Evolutionary conservation across 1,284 basidiomycete genomes (phyloP), one percentile per base, ranked within the genome.

Genomic region (Ustilago nuda): DNA sequence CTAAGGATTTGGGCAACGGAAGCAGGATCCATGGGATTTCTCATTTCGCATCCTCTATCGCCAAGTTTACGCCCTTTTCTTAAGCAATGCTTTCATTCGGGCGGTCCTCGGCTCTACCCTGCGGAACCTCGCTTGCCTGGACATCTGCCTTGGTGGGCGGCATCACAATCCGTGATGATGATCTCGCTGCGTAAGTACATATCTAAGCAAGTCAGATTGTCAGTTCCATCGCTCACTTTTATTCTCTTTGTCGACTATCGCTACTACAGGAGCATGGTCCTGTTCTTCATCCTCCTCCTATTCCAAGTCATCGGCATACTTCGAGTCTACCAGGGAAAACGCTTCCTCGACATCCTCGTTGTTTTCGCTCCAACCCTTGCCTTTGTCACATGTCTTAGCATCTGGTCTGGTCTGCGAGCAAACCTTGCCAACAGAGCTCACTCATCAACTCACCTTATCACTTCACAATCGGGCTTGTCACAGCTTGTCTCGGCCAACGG

Each of bases 61-160:
- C 37, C 23, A 27, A 13, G n/a, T 17, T 17, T 12, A 4, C 2
- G 11, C 48, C 30, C 48, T 32, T 11, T 19, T 27, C 15, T 32
- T 17, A 2, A 13, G 4, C 48, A 15, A 43, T 23, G 41, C 30
- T 9, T 11, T 45, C 27, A 6, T 15, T 45, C 12, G 19, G n/a
- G 23, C 23, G 23, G 4, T 19, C 55, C 11, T 32, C 60, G 12
- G 48, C 48, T 27, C 12, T 50, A 13, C 48, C 48, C 8, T 71
- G 74, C 56, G 69, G 51, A 2, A 60, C 62, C 11, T 70, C 56
- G 8, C 48, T 67, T 7, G 76, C 66, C 6, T 72, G 66, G 60
- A 60, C 69, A 5, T 63, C 66, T 2, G 73, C 79, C 4, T 46
- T 76, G 3, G 53, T 70, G 17, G 80, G 80, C 30, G 72, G 72